Evolutionary conservation across 164 flowering plant species (phyloP).

Genomic region (Aristolochia californica): DNA sequence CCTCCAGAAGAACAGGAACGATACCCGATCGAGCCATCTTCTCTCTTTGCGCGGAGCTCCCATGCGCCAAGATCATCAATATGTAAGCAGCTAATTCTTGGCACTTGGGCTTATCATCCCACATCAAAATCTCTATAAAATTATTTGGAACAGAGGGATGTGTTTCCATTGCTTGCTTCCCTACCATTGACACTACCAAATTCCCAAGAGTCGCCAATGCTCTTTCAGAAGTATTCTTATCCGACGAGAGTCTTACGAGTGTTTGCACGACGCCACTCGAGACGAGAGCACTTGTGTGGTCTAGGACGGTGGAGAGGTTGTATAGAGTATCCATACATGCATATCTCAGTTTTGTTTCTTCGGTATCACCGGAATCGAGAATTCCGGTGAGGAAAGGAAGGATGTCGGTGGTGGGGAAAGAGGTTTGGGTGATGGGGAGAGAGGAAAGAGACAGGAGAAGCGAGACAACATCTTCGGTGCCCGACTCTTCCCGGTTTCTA

Average conservation of each 20-base stretch:
- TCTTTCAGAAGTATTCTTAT: constrained; percentile 47
- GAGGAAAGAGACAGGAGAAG: constrained; percentile 41
- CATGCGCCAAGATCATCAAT: constrained; percentile 84
- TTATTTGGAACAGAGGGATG: constrained; percentile 41
- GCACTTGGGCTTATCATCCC: constrained; percentile 72
- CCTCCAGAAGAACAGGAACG: constrained; percentile 67
- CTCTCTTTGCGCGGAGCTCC: constrained; percentile 48
- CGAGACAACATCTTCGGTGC: constrained; percentile 19
- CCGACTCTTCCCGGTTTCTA: constrained; percentile 20
- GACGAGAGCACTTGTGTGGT: constrained; percentile 39
- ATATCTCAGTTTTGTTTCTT: constrained; percentile 32
- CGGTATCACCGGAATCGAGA: constrained; percentile 33
- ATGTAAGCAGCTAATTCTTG: constrained; percentile 74
- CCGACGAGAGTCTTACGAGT: too few species aligned
- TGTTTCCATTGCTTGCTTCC: constrained; percentile 57
- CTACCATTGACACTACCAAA: constrained; percentile 55
- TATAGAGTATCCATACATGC: constrained; percentile 48
- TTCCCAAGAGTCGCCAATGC: constrained; percentile 66
- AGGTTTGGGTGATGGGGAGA: constrained; percentile 32
- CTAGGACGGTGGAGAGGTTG: constrained; percentile 59
- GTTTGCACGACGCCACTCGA: constrained; percentile 35
- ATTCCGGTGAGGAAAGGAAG: constrained; percentile 34
- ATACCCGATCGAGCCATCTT: constrained; percentile 69
- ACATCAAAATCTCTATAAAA: constrained; percentile 58
- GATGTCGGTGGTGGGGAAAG: constrained; percentile 23